These are phyloP conservation scores for Pseudocercospora ulei DNA, from an alignment of 2,329 filamentous ascomycete genomes.

Conservation along the genomic window DNA sequence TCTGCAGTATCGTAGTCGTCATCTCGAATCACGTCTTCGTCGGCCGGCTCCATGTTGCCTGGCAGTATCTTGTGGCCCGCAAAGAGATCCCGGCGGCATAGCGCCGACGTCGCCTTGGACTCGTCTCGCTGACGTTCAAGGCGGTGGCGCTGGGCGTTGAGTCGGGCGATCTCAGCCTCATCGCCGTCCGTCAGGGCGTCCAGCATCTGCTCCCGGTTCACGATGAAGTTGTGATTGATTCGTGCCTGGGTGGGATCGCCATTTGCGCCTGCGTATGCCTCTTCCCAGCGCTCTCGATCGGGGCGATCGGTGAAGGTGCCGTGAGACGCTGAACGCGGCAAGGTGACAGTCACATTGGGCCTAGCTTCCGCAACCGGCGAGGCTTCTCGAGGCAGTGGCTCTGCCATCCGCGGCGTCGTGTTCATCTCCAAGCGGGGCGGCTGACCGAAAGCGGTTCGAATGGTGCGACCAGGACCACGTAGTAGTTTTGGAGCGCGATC, in stretches of 20 bases:
- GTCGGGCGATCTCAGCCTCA: slow-evolving; percentile 12
- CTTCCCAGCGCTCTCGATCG: slow-evolving; percentile 12
- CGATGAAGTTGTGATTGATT: slow-evolving; percentile 7
- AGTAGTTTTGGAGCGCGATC: background rate
- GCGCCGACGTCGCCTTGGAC: slow-evolving; percentile 2
- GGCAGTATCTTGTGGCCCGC: background rate
- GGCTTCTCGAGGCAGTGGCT: too few species aligned
- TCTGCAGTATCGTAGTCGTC: slow-evolving; percentile 14
- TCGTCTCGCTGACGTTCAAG: slow-evolving; percentile 8
- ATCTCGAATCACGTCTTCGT: slow-evolving; percentile 14
- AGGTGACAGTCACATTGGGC: slow-evolving; percentile 4
- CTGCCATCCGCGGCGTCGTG: too few species aligned
- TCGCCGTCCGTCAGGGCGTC: slow-evolving; percentile 11
- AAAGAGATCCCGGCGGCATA: background rate
- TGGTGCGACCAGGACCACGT: background rate
- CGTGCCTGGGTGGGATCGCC: slow-evolving; percentile 8
- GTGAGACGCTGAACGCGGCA: slow-evolving; percentile 5
- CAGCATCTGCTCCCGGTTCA: slow-evolving; percentile 16
- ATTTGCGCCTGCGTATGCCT: slow-evolving; percentile 9
- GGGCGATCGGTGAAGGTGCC: slow-evolving; percentile 1
- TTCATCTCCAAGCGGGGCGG: too few species aligned
- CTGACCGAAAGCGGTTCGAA: too few species aligned
- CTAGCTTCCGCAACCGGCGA: too few species aligned
- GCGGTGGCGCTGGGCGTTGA: slow-evolving; percentile 13
- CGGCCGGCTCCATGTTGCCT: slow-evolving; percentile 4